phyloP scores from a whole-genome alignment of 108 stramenopile genomes.

The Nannochloropsis salina region DNA sequence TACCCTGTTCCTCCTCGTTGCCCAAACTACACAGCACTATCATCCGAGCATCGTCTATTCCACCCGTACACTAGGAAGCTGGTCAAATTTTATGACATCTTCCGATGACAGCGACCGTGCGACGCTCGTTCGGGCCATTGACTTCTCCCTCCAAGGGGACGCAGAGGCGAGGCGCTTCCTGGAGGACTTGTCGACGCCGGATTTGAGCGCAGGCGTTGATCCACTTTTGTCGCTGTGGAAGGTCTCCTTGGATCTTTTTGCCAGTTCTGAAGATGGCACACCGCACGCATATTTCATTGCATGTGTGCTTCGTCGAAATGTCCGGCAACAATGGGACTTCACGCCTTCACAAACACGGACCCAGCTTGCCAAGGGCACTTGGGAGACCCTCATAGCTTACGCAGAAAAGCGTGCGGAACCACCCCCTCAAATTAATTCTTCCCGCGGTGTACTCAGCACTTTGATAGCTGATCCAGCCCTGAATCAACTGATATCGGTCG shows the following conservation, averaged over 20 bases:
- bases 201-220: background rate
- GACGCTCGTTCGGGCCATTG: background rate
- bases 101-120: constrained; percentile 18
- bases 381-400: background rate
- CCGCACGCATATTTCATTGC: background rate
- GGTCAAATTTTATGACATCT: background rate
- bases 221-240: background rate
- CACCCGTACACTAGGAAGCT: background rate
- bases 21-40: too few species aligned
- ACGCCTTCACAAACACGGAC: constrained; percentile 8
- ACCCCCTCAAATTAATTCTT: background rate
- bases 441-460: background rate
- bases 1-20: too few species aligned
- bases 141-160: constrained; percentile 4
- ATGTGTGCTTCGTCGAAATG: background rate
- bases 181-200: background rate
- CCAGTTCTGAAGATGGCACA: background rate
- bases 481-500: background rate
- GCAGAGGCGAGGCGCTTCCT: background rate
- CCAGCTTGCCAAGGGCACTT: background rate
- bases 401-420: background rate
- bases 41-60: too few species aligned
- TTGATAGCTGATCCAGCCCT: background rate
- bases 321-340: background rate
- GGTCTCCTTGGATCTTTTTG: background rate